Conservation (phyloP, 139 green algal species). For the Tetradesmus obliquus region DNA sequence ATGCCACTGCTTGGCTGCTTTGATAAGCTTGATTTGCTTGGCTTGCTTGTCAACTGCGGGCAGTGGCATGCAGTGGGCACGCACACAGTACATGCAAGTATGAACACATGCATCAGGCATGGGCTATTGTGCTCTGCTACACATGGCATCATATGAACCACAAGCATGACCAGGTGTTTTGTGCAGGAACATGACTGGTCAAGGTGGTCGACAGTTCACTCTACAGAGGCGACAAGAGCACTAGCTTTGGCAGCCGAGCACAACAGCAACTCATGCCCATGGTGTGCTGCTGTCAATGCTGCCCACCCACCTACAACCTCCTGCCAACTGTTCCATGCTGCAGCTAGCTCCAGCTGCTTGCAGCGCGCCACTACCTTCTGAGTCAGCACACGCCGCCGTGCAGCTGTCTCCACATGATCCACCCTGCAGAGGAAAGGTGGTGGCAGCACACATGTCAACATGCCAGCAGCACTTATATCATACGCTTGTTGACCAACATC, state of each 20-base stretch:
- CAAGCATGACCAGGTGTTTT: background rate
- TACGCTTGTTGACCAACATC: too few relatives aligned
- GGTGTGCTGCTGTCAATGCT: background rate
- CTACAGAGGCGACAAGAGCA: too few relatives aligned
- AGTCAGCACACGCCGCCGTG: conserved; percentile 49
- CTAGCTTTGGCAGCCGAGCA: too few relatives aligned
- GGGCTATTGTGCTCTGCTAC: background rate
- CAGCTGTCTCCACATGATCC: background rate
- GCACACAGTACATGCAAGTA: background rate
- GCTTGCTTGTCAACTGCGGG: conserved; percentile 33
- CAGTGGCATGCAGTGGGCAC: too few relatives aligned
- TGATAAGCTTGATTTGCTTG: background rate
- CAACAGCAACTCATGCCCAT: too few relatives aligned
- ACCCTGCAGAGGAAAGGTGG: conserved; percentile 36
- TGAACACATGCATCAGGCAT: background rate
- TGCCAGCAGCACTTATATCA: background rate
- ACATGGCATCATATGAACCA: too few relatives aligned
- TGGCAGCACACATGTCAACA: background rate
- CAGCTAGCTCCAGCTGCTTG: conserved; percentile 54
- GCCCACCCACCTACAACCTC: conserved; percentile 46
- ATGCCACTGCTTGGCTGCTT: conserved; percentile 43
- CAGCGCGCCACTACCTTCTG: conserved; percentile 54
- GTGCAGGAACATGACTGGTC: background rate
- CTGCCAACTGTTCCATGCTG: conserved; percentile 66
- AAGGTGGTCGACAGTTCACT: too few relatives aligned